Percentiles rank a stretch among this genome's conserved stretches.
Conservation (phyloP, 1,284 basidiomycete species). For the Pseudomicrostroma phylloplanum region DNA sequence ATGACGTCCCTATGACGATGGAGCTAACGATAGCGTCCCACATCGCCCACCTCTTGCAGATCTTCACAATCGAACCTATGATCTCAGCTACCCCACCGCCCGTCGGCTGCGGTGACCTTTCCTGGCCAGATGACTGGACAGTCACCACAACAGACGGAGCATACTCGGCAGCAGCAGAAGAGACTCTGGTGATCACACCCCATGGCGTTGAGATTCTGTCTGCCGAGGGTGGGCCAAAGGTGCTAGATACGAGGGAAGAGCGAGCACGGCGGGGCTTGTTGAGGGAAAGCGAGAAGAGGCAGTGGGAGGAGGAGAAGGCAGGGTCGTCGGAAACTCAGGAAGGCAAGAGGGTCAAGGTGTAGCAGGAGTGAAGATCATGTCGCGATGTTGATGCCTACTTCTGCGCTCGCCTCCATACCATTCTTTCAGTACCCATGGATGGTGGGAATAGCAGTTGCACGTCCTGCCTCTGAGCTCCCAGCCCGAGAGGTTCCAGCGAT, state of each 20-base stretch:
- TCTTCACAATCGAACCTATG: conserved; percentile 50
- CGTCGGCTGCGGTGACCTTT: conserved; percentile 31
- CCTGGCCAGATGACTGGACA: conserved; percentile 50
- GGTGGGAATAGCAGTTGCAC: too few relatives aligned
- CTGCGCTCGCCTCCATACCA: too few relatives aligned
- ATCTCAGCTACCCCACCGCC: conserved; percentile 27
- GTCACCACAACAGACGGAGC: conserved; percentile 43
- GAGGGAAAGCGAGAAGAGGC: not conserved
- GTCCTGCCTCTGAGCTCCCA: too few relatives aligned
- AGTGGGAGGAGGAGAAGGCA: conserved; percentile 4
- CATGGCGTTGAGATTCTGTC: conserved; percentile 48
- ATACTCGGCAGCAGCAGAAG: conserved; percentile 44
- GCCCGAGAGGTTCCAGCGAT: too few relatives aligned
- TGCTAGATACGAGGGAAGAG: conserved; percentile 41
- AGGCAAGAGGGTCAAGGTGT: not conserved
- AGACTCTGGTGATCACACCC: conserved; percentile 47
- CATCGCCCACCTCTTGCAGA: conserved; percentile 7
- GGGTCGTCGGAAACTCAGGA: not conserved
- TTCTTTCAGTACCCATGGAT: too few relatives aligned
- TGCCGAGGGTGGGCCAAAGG: conserved; percentile 38
- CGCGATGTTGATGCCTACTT: too few relatives aligned
- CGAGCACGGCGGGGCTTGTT: conserved; percentile 11
- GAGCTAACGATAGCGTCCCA: too few relatives aligned
- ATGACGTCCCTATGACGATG: too few relatives aligned
- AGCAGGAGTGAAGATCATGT: not conserved